Percentiles rank a stretch among this genome's conserved stretches.
Evolutionary conservation across 148 eudicot species (phyloP).

Genomic region (Mesembryanthemum crystallinum): DNA sequence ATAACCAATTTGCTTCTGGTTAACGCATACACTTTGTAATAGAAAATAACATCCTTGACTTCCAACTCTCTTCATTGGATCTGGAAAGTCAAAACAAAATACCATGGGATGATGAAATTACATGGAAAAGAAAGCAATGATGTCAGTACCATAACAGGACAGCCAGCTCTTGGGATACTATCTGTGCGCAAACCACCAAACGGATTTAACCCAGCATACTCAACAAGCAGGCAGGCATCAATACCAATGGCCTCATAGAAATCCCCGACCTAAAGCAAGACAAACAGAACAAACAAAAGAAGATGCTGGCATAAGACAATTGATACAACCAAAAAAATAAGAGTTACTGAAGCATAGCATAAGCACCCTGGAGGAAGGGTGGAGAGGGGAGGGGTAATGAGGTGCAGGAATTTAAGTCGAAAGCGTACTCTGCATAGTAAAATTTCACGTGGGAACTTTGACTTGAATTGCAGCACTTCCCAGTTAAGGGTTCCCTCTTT

Average conservation of each 20-base stretch:
- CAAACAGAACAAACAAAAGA: conserved; percentile 12
- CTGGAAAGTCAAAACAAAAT: conserved; percentile 3
- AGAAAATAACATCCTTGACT: neutral
- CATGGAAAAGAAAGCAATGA: conserved; percentile 14
- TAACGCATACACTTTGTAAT: neutral
- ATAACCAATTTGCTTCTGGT: neutral
- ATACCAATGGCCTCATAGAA: conserved; percentile 95
- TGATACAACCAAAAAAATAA: neutral
- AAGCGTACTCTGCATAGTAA: conserved; percentile 84
- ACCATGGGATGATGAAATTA: neutral
- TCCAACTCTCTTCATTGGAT: neutral
- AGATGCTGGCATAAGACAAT: neutral
- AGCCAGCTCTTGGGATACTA: conserved; percentile 94
- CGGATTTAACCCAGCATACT: conserved; percentile 95
- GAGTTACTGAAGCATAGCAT: conserved; percentile 11
- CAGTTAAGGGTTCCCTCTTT: conserved; percentile 94
- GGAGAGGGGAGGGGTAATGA: neutral
- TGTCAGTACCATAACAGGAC: conserved; percentile 81
- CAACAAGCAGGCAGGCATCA: conserved; percentile 95
- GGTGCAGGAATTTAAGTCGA: conserved; percentile 12
- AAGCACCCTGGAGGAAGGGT: neutral
- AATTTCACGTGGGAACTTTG: conserved; percentile 95
- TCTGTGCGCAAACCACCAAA: conserved; percentile 96
- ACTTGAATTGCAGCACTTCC: conserved; percentile 92
- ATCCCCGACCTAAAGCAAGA: conserved; percentile 71